Evolutionary conservation across 768 basidiomycete genomes (phyloP).

Genomic region (Hydnum rufescens): DNA sequence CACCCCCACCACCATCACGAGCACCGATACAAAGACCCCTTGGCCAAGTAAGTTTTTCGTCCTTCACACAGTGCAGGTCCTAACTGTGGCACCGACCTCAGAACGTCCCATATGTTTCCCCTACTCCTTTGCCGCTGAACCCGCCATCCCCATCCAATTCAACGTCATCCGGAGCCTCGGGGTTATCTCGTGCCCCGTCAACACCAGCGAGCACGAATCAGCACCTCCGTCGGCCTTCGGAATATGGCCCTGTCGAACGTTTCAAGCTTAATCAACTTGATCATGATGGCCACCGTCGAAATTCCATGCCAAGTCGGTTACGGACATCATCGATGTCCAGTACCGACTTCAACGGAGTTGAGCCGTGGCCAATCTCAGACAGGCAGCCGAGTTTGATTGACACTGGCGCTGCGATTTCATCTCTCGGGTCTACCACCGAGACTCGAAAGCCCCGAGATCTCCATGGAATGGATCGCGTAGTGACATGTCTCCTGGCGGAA

Average conservation of each 20-base stretch:
- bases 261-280: slow-evolving; percentile 74
- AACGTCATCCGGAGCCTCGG: slow-evolving; percentile 77
- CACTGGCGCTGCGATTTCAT: slow-evolving; percentile 52
- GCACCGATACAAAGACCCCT: neutral
- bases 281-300: slow-evolving; percentile 36
- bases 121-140: slow-evolving; percentile 20
- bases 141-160: slow-evolving; percentile 87
- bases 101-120: neutral
- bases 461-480: slow-evolving; percentile 67
- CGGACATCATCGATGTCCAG: slow-evolving; percentile 68
- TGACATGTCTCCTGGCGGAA: slow-evolving; percentile 87
- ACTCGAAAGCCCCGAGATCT: slow-evolving; percentile 27
- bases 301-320: slow-evolving; percentile 72
- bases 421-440: slow-evolving; percentile 38
- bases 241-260: slow-evolving; percentile 69
- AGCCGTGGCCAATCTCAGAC: slow-evolving; percentile 18
- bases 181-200: slow-evolving; percentile 60
- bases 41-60: neutral
- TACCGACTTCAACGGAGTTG: slow-evolving; percentile 37
- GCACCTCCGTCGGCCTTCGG: slow-evolving; percentile 74
- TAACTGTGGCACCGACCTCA: neutral
- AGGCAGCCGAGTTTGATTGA: slow-evolving; percentile 29
- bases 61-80: neutral
- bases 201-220: slow-evolving; percentile 42
- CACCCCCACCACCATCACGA: neutral